Evolutionary conservation across 192 early-diverging fungal species (phyloP), one percentile per base, ranked within the genome.

Genomic region (Coemansia aciculifera): DNA sequence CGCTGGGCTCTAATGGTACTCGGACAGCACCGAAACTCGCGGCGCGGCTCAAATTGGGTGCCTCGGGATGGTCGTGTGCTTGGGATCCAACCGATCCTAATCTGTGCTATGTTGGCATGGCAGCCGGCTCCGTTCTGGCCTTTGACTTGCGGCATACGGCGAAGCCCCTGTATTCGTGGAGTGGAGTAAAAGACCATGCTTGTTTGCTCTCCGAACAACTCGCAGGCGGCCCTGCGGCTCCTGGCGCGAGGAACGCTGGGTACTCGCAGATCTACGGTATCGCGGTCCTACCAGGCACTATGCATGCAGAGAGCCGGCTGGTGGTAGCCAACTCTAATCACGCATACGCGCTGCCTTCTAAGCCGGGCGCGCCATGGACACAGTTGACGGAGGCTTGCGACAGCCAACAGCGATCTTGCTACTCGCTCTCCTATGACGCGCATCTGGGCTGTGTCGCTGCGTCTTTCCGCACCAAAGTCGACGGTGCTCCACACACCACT

Each of bases 11-110:
- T 11, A 17, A 7, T 5, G 54, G 54, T 5, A 17, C 24, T 34
- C 44, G 62, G 0, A 51, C 63, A 0, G 56, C 62, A 6, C 73
- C 78, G 0, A 68, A 43, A 21, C 15, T 81, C 6, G 69, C 69
- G 0, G 62, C 59, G 0, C 44, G 67, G 0, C 49, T 81, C 4
- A 17, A 11, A 21, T 51, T 69, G 11, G 49, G 59, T 1, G 70
- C 54, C 7, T 73, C 32, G 19, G 73, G 59, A 32, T 81, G 78
- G 78, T 46, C 78, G 44, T 81, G 78, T n/a, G 73, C 73, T 1
- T 81, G 78, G 78, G 73, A 81, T 32, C 31, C 70, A 1, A 8
- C 8, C 11, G 43, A 44, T 11, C 24, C 67, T 1, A 36, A 66
- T 29, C 13, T 60, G 29, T 81, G 65, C 59, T 75, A 81, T 34